These are phyloP conservation scores for Chlamydomonas sphaeroides DNA, from an alignment of 139 green algal genomes.

Conservation along the genomic window DNA sequence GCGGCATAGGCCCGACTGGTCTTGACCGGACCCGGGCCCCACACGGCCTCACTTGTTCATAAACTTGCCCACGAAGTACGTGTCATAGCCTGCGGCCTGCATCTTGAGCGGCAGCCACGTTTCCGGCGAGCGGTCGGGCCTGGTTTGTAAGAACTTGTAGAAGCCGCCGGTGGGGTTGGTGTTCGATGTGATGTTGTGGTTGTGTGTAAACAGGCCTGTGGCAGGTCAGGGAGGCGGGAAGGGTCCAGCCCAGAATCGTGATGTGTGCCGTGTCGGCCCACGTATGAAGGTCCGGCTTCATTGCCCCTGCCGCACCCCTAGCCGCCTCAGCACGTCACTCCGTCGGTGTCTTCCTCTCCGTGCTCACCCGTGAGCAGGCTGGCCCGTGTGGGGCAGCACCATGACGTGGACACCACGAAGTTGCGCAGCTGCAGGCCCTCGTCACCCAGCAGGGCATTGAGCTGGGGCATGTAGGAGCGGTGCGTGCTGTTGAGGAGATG, in stretches of 20 bases:
- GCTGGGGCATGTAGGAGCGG: neutral
- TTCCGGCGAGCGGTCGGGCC: neutral
- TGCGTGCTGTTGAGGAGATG: neutral
- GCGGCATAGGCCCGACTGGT: too few relatives aligned
- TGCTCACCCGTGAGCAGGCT: neutral
- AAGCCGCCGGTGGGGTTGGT: neutral
- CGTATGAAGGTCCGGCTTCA: too few relatives aligned
- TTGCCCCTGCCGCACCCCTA: too few relatives aligned
- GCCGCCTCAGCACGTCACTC: too few relatives aligned
- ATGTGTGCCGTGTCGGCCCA: too few relatives aligned
- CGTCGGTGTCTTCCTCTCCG: too few relatives aligned
- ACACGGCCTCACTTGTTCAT: neutral
- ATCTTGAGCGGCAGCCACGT: neutral
- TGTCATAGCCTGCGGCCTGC: neutral
- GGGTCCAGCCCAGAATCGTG: too few relatives aligned
- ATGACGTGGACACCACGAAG: neutral
- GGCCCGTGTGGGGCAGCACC: neutral
- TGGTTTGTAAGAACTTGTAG: neutral
- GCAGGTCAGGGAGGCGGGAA: too few relatives aligned
- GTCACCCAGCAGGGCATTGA: neutral
- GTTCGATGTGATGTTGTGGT: neutral
- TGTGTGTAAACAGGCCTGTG: neutral
- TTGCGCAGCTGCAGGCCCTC: slow-evolving; percentile 2
- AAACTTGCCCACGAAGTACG: neutral
- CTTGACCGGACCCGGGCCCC: too few relatives aligned